Evolutionary conservation across 805 yeast genomes (phyloP).

Genomic region (Lipomyces kockii): DNA sequence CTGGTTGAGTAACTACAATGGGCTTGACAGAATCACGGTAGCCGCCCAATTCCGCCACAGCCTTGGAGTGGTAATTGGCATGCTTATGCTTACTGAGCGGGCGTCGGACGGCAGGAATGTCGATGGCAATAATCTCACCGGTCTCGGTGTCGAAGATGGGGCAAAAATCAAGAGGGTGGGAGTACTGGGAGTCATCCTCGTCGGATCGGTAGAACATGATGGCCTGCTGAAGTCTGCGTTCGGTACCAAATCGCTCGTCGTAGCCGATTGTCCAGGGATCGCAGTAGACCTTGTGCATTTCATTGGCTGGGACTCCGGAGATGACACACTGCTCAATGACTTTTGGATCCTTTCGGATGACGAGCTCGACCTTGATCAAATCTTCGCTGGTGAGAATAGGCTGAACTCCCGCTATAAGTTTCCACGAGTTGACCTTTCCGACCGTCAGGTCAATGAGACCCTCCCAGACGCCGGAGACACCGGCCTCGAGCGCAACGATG

Average conservation of each 20-base stretch:
- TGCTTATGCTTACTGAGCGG: slow-evolving; percentile 70
- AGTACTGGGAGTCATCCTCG: slow-evolving; percentile 76
- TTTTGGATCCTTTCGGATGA: slow-evolving; percentile 69
- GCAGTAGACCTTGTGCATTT: slow-evolving; percentile 65
- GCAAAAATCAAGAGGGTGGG: slow-evolving; percentile 74
- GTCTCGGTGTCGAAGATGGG: slow-evolving; percentile 80
- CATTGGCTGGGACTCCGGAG: slow-evolving; percentile 67
- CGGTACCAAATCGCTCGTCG: slow-evolving; percentile 79
- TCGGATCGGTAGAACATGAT: slow-evolving; percentile 74
- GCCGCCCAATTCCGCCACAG: slow-evolving; percentile 61
- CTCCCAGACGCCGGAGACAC: slow-evolving; percentile 67
- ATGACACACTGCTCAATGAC: slow-evolving; percentile 75
- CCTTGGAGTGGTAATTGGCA: slow-evolving; percentile 71
- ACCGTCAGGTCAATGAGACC: slow-evolving; percentile 67
- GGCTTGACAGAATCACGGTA: slow-evolving; percentile 69
- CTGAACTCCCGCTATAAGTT: slow-evolving; percentile 63
- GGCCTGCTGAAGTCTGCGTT: slow-evolving; percentile 77
- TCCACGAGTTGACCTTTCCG: slow-evolving; percentile 53
- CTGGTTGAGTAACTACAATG: slow-evolving; percentile 74
- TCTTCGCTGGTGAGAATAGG: slow-evolving; percentile 77
- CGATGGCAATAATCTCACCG: slow-evolving; percentile 70
- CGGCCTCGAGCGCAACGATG: slow-evolving; percentile 61
- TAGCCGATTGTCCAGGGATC: slow-evolving; percentile 75
- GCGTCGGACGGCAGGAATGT: slow-evolving; percentile 75
- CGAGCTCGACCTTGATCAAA: slow-evolving; percentile 62